phyloP scores from a whole-genome alignment of 441 rosid species.

The Aquilaria agallochum region DNA sequence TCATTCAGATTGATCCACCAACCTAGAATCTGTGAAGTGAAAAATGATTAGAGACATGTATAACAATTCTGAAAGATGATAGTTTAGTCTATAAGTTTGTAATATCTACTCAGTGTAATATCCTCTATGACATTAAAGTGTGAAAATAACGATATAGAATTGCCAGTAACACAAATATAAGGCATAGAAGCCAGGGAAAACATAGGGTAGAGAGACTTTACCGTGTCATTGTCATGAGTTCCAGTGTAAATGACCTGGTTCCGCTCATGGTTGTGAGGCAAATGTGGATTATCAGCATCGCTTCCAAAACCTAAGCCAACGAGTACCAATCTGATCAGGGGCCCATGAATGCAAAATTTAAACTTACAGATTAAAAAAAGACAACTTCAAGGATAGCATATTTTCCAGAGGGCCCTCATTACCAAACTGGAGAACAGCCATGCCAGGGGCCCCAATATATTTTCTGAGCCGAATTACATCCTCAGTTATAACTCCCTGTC shows the following conservation, averaged over 20 bases:
- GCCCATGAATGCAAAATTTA: neutral
- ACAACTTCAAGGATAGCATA: neutral
- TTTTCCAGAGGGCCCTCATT: conserved; percentile 17
- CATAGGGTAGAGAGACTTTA: conserved; percentile 23
- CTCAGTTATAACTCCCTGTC: conserved; percentile 91
- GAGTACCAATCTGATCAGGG: too few relatives aligned
- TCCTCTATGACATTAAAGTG: conserved; percentile 1
- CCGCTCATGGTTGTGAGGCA: conserved; percentile 87
- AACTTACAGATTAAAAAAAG: neutral
- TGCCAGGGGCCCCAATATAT: conserved; percentile 91
- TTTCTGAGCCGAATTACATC: conserved; percentile 88
- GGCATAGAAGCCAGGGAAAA: neutral
- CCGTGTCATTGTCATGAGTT: conserved; percentile 97
- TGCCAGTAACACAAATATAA: conserved; percentile 1
- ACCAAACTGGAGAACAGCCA: conserved; percentile 99
- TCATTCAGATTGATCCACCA: conserved; percentile 77
- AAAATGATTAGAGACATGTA: conserved; percentile 12
- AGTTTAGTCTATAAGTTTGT: too few relatives aligned
- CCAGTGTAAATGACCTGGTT: conserved; percentile 97
- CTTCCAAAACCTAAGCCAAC: conserved; percentile 72
- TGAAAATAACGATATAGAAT: too few relatives aligned
- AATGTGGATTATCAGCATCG: conserved; percentile 80
- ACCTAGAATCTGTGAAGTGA: conserved; percentile 51
- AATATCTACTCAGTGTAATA: too few relatives aligned
- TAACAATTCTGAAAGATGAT: neutral